Conservation (phyloP, 495 filamentous ascomycete species). For the Daldinia caldariorum region DNA sequence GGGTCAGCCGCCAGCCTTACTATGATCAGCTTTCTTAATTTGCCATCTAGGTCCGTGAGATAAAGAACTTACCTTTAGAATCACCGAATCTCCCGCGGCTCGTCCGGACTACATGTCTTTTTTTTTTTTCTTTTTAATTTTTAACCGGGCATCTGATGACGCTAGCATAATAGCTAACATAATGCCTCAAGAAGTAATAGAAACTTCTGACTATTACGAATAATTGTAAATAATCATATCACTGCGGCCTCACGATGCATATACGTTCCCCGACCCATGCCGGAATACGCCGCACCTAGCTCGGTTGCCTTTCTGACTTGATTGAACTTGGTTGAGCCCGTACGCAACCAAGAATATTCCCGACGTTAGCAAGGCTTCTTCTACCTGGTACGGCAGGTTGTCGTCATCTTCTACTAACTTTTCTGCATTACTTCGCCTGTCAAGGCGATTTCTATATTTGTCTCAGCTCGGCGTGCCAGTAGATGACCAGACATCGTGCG, state of each 20-base stretch:
- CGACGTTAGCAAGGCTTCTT: slow-evolving; percentile 29
- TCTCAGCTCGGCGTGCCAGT: slow-evolving; percentile 22
- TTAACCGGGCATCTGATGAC: not conserved
- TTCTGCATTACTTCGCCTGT: slow-evolving; percentile 2
- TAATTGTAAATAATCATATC: slow-evolving; percentile 9
- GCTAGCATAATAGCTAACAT: slow-evolving; percentile 14
- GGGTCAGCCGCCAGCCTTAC: slow-evolving; percentile 40
- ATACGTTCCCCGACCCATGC: slow-evolving; percentile 13
- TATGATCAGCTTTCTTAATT: slow-evolving; percentile 23
- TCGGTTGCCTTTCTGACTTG: slow-evolving; percentile 12
- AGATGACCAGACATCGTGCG: slow-evolving; percentile 14
- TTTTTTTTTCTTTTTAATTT: not conserved
- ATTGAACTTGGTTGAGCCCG: slow-evolving; percentile 11
- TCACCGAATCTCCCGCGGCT: slow-evolving; percentile 31
- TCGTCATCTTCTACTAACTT: slow-evolving; percentile 29
- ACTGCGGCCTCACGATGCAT: slow-evolving; percentile 14
- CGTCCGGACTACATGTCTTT: not conserved
- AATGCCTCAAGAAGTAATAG: slow-evolving; percentile 7
- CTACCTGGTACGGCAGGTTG: slow-evolving; percentile 19
- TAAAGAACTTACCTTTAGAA: slow-evolving; percentile 18
- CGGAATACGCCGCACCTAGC: slow-evolving; percentile 29
- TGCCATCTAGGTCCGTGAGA: slow-evolving; percentile 1
- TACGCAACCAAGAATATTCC: slow-evolving; percentile 39
- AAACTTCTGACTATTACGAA: slow-evolving; percentile 21
- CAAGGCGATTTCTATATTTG: slow-evolving; percentile 38